phyloP scores from a whole-genome alignment of 2,329 filamentous ascomycete species.

The Ophidiomyces ophidiicola region DNA sequence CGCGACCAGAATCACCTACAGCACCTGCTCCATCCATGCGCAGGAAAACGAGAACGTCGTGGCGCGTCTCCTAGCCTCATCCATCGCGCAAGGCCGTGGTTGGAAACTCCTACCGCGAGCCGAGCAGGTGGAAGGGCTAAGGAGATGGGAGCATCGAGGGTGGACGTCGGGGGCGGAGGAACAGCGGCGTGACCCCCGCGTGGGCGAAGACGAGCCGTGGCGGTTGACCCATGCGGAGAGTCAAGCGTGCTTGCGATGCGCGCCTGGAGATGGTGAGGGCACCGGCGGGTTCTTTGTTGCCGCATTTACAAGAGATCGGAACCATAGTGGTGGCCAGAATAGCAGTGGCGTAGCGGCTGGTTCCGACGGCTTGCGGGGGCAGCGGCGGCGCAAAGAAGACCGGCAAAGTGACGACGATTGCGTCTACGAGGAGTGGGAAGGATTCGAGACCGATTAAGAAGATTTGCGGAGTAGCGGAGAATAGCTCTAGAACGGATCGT shows the following conservation, averaged over 20 bases:
- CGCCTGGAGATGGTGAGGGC: constrained; percentile 66
- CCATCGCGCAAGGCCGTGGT: constrained; percentile 51
- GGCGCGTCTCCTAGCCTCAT: constrained; percentile 54
- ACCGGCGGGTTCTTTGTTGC: constrained; percentile 95
- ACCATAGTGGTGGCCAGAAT: constrained; percentile 26
- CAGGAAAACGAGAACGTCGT: constrained; percentile 87
- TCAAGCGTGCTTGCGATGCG: constrained; percentile 68
- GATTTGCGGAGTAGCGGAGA: no score
- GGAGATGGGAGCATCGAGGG: constrained; percentile 59
- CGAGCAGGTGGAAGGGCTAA: constrained; percentile 65
- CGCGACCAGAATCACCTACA: constrained; percentile 71
- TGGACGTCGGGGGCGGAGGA: constrained; percentile 32
- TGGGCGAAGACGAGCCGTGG: constrained; percentile 11
- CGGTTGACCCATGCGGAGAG: constrained; percentile 35
- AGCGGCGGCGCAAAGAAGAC: no score
- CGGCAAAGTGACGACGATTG: no score
- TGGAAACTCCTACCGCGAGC: constrained; percentile 66
- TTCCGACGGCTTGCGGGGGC: no score
- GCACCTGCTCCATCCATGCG: constrained; percentile 78
- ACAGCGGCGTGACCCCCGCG: constrained; percentile 3
- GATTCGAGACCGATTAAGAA: no score
- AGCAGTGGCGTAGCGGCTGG: constrained; percentile 12
- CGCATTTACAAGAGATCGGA: constrained; percentile 61
- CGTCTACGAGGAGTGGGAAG: no score
- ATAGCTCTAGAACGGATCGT: no score